Base-by-base conservation (phyloP, 306 rosid species). In the Carpinus viminea region DNA sequence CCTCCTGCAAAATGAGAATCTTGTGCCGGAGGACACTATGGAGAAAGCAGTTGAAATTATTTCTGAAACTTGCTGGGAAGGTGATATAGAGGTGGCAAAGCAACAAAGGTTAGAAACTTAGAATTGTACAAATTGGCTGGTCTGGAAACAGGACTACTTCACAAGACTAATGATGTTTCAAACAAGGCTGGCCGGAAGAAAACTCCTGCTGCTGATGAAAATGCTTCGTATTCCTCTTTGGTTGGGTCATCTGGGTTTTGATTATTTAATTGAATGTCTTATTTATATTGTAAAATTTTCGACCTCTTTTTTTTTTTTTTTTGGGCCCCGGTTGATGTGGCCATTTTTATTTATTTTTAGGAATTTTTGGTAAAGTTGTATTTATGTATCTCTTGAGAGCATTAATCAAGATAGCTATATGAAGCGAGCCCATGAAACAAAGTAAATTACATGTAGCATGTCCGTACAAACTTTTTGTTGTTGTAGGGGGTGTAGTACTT, bases 61-160 rank as follows among this genome's bases (percentile, higher is more conserved):
- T 65, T 92, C 96, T 2, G 95, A 93, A 80, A 89, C 97, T 59
- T 91, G 92, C 84, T 95, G 99, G 99, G 99, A 91, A 57, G 96
- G 90, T 20, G 97, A 91, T 85, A 66, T 89, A 38, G 91, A 84
- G 85, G 79, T 78, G 50, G 89, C 83, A 48, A 87, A 86, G 83
- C 81, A 85, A 28, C 89, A 70, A 76, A 84, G 91, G 70, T 76
- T 83, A 21, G n/a, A n/a, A n/a, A n/a, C n/a, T n/a, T n/a, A n/a
- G 96, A 93, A 60, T 76, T 95, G 64, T 89, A 68, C 53, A 80
- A 87, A 64, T 52, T 85, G 38, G 79, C 87, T 38, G 97, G 97
- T 78, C 74, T 91, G 52, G 89, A 92, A 74, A 84, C 68, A 15
- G 88, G 64, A 38, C 83, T 78, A 47, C 79, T 78, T 26, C 36